Conservation (phyloP, 2,329 filamentous ascomycete species). For the Metarhizium rileyi region DNA sequence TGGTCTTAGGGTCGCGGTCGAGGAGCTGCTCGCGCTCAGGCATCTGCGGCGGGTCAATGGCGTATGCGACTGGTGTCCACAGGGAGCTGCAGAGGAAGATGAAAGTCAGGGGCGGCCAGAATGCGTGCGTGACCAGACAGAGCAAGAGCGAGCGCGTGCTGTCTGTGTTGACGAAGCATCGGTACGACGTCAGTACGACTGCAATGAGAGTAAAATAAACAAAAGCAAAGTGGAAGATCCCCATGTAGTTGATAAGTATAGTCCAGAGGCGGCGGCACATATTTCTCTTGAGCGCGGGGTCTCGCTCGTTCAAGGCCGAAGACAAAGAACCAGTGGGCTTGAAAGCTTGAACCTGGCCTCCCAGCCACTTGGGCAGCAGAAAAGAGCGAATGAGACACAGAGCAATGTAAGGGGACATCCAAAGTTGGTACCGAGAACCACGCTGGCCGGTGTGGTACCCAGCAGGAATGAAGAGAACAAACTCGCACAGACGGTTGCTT, state of each 20-base stretch:
- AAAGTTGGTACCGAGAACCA: slow-evolving; percentile 45
- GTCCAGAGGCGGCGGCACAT: slow-evolving; percentile 43
- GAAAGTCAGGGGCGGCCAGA: slow-evolving; percentile 52
- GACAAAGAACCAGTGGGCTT: slow-evolving; percentile 49
- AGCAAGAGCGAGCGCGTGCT: slow-evolving; percentile 32
- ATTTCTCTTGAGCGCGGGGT: slow-evolving; percentile 38
- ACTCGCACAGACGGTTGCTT: slow-evolving; percentile 44
- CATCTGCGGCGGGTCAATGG: slow-evolving; percentile 48
- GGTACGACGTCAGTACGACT: slow-evolving; percentile 40
- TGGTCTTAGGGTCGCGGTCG: slow-evolving; percentile 42
- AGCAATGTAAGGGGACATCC: slow-evolving; percentile 54
- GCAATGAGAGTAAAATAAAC: slow-evolving; percentile 43
- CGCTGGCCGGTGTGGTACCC: slow-evolving; percentile 51
- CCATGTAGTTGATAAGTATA: slow-evolving; percentile 47
- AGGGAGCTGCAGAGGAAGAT: slow-evolving; percentile 43
- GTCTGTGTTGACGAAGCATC: slow-evolving; percentile 33
- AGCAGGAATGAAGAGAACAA: slow-evolving; percentile 47
- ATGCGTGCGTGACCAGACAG: slow-evolving; percentile 48
- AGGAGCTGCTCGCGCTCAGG: slow-evolving; percentile 49
- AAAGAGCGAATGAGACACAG: slow-evolving; percentile 49
- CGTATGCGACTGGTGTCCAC: slow-evolving; percentile 51
- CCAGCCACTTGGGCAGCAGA: slow-evolving; percentile 48
- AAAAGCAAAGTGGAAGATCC: slow-evolving; percentile 43
- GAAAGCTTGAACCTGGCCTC: slow-evolving; percentile 48
- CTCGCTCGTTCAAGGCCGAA: slow-evolving; percentile 48